Conservation (phyloP, 1,284 basidiomycete species). For the Kwoniella shivajii region DNA sequence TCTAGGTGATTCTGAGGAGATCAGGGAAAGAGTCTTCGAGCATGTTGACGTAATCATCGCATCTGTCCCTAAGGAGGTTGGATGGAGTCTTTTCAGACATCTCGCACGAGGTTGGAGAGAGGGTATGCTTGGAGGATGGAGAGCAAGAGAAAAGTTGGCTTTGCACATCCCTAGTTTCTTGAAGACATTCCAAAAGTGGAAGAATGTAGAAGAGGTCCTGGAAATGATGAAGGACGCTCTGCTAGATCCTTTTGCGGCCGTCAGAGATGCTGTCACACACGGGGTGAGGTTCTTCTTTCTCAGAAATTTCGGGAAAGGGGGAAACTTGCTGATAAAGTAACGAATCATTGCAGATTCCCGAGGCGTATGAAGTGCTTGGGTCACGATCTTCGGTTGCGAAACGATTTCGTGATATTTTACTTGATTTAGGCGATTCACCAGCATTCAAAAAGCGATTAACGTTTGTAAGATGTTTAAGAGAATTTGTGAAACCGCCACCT, state of each 20-base stretch:
- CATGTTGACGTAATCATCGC: slow-evolving; percentile 64
- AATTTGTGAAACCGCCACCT: slow-evolving; percentile 59
- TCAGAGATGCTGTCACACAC: slow-evolving; percentile 73
- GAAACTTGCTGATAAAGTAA: slow-evolving; percentile 26
- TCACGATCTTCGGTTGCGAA: slow-evolving; percentile 49
- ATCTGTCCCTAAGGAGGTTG: slow-evolving; percentile 60
- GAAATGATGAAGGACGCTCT: slow-evolving; percentile 67
- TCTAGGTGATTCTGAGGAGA: slow-evolving; percentile 66
- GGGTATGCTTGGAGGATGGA: slow-evolving; percentile 71
- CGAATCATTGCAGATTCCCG: slow-evolving; percentile 57
- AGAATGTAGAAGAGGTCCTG: slow-evolving; percentile 51
- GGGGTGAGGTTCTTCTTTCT: slow-evolving; percentile 60
- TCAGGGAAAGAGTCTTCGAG: slow-evolving; percentile 65
- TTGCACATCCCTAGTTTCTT: slow-evolving; percentile 62
- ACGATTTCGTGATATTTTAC: slow-evolving; percentile 60
- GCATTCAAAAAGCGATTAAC: slow-evolving; percentile 74
- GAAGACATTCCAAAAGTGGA: slow-evolving; percentile 45
- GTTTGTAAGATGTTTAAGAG: slow-evolving; percentile 74
- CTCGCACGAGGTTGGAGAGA: slow-evolving; percentile 67
- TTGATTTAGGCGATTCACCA: slow-evolving; percentile 61
- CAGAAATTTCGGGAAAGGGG: background rate
- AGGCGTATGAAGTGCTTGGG: slow-evolving; percentile 60
- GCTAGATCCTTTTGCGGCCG: slow-evolving; percentile 77
- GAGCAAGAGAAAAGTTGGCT: slow-evolving; percentile 73
- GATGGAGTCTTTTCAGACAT: slow-evolving; percentile 61